Evolutionary conservation across 2,329 filamentous ascomycete genomes (phyloP).

Genomic region (Elsinoe necatrix): DNA sequence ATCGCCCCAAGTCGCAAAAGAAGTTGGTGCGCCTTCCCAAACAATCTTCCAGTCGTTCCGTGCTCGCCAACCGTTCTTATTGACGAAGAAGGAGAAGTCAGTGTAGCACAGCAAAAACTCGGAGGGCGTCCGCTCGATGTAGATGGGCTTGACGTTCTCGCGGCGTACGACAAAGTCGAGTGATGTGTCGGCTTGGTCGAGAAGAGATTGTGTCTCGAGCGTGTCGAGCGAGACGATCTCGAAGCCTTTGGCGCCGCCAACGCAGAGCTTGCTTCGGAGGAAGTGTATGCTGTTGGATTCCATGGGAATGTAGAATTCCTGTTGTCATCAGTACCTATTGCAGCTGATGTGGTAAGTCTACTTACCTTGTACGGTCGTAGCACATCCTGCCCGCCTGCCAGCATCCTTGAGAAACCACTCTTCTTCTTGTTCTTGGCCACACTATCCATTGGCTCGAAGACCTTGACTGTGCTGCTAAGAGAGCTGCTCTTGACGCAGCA

Average conservation of each 20-base stretch:
- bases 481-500: slow-evolving; percentile 94
- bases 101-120: slow-evolving; percentile 98
- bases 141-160: slow-evolving; percentile 88
- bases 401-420: slow-evolving; percentile 91
- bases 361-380: slow-evolving; percentile 79
- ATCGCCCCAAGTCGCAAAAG: slow-evolving; percentile 89
- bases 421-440: slow-evolving; percentile 83
- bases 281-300: slow-evolving; percentile 99
- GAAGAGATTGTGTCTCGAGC: slow-evolving; percentile 91
- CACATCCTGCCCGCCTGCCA: slow-evolving; percentile 85
- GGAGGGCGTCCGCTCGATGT: slow-evolving; percentile 93
- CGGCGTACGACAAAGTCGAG: slow-evolving; percentile 93
- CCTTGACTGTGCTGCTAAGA: slow-evolving; percentile 92
- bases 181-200: slow-evolving; percentile 95
- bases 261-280: slow-evolving; percentile 90
- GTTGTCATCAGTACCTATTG: slow-evolving; percentile 21
- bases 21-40: slow-evolving; percentile 89
- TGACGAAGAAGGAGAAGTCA: slow-evolving; percentile 98
- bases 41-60: slow-evolving; percentile 94
- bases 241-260: slow-evolving; percentile 90
- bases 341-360: slow-evolving; percentile 17
- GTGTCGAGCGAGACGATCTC: slow-evolving; percentile 95
- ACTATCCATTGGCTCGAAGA: slow-evolving; percentile 95
- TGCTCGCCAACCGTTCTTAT: slow-evolving; percentile 94
- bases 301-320: slow-evolving; percentile 96